phyloP scores from a whole-genome alignment of 306 rosid species.

The Dicorynia guianensis region DNA sequence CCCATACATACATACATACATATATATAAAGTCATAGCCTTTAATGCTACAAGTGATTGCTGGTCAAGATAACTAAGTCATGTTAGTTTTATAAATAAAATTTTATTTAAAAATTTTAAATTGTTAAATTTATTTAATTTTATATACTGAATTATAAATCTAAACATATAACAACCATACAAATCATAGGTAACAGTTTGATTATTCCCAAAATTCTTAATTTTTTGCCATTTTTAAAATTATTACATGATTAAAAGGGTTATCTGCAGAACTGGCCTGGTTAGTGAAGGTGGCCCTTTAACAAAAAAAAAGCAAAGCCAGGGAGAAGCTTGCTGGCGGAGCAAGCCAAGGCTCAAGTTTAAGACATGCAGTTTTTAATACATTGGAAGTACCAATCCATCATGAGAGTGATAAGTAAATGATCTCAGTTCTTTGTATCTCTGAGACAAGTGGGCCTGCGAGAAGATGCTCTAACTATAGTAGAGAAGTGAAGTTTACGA shows the following conservation, averaged over 20 bases:
- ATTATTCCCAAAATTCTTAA: too few relatives aligned
- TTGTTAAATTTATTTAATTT: too few relatives aligned
- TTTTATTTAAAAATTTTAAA: too few relatives aligned
- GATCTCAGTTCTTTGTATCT: neutral
- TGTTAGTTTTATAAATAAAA: too few relatives aligned
- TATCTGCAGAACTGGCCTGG: neutral
- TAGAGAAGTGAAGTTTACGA: constrained; percentile 3
- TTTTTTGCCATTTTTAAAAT: neutral
- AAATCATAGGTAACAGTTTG: too few relatives aligned
- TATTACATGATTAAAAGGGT: neutral
- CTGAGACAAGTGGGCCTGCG: constrained; percentile 26
- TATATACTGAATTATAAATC: too few relatives aligned
- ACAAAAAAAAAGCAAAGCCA: constrained; percentile 16
- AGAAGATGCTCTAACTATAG: constrained; percentile 21
- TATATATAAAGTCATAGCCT: neutral
- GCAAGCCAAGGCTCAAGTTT: constrained; percentile 8
- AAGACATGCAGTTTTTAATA: neutral
- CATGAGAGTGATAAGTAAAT: constrained; percentile 5
- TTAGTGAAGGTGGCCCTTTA: neutral
- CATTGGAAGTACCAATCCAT: neutral
- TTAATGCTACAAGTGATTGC: neutral
- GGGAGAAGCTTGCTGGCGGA: constrained; percentile 8
- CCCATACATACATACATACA: too few relatives aligned
- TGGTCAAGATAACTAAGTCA: neutral
- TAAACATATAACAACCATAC: too few relatives aligned